Conservation (phyloP, 139 green algal species). For the Nannochloris sp. region DNA sequence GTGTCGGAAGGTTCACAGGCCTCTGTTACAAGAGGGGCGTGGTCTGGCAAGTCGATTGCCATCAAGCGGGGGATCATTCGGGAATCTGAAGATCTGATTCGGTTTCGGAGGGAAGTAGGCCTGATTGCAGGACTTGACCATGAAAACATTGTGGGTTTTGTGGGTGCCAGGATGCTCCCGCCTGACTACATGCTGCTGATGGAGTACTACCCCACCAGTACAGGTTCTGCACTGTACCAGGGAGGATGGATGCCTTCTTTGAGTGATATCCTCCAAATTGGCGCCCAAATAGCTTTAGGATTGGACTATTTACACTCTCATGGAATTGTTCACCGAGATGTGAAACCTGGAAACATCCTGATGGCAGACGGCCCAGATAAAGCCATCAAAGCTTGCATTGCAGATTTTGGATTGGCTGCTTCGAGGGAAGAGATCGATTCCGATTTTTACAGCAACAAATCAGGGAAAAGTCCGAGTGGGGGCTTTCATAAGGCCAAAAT, state of each 20-base stretch:
- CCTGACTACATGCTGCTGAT: slow-evolving; percentile 67
- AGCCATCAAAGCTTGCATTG: slow-evolving; percentile 11
- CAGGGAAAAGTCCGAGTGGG: slow-evolving; percentile 30
- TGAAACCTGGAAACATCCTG: slow-evolving; percentile 51
- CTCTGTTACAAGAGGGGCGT: slow-evolving; percentile 22
- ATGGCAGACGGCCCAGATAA: slow-evolving; percentile 3
- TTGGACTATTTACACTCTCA: slow-evolving; percentile 40
- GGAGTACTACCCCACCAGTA: slow-evolving; percentile 37
- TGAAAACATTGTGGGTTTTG: slow-evolving; percentile 35
- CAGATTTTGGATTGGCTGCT: slow-evolving; percentile 52
- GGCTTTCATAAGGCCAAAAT: slow-evolving; percentile 67
- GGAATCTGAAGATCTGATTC: slow-evolving; percentile 49
- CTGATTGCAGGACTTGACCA: slow-evolving; percentile 46
- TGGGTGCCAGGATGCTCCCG: slow-evolving; percentile 53
- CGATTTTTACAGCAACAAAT: not conserved
- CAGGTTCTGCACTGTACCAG: slow-evolving; percentile 43
- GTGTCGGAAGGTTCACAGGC: slow-evolving; percentile 37
- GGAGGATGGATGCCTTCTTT: slow-evolving; percentile 45
- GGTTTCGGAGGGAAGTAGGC: slow-evolving; percentile 54
- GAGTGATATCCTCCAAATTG: slow-evolving; percentile 28
- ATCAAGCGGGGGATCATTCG: slow-evolving; percentile 48
- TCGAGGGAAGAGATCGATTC: slow-evolving; percentile 20
- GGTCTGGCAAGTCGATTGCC: slow-evolving; percentile 35
- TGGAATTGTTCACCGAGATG: slow-evolving; percentile 32
- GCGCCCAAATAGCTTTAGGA: slow-evolving; percentile 34